Evolutionary conservation across 2,329 filamentous ascomycete genomes (phyloP).

Genomic region (Nemania sp.): DNA sequence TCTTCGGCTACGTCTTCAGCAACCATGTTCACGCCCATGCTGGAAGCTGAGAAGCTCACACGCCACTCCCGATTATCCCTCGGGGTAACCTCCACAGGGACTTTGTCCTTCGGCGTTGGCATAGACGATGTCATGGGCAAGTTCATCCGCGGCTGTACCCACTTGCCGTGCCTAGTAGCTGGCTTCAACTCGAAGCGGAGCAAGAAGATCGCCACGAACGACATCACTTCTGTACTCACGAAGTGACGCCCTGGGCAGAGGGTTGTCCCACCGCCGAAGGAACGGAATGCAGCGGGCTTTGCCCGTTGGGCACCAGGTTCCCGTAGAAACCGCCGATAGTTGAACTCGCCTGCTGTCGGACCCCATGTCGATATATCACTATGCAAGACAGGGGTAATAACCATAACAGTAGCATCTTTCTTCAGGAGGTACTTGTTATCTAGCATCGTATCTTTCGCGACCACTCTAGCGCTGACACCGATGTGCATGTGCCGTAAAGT

Average conservation of each 20-base stretch:
- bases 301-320: conserved; percentile 15
- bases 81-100: background rate
- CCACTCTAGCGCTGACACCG: conserved; percentile 28
- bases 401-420: conserved; percentile 38
- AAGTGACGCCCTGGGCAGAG: conserved; percentile 4
- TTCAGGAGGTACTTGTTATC: conserved; percentile 40
- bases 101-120: background rate
- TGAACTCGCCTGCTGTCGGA: conserved; percentile 21
- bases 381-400: conserved; percentile 27
- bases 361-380: conserved; percentile 35
- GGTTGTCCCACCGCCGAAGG: background rate
- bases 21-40: background rate
- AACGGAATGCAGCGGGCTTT: conserved; percentile 35
- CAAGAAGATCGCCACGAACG: background rate
- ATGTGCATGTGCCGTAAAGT: conserved; percentile 33
- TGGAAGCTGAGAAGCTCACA: background rate
- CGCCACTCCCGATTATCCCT: background rate
- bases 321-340: conserved; percentile 34
- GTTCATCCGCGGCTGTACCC: background rate
- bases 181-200: conserved; percentile 1
- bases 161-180: background rate
- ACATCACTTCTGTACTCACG: background rate
- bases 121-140: conserved; percentile 3
- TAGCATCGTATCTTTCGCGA: conserved; percentile 34
- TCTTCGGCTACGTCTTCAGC: background rate